Evolutionary conservation across 208 protist species (phyloP), one percentile per base, ranked within the genome.

Genomic region (Polymyxa betae): DNA sequence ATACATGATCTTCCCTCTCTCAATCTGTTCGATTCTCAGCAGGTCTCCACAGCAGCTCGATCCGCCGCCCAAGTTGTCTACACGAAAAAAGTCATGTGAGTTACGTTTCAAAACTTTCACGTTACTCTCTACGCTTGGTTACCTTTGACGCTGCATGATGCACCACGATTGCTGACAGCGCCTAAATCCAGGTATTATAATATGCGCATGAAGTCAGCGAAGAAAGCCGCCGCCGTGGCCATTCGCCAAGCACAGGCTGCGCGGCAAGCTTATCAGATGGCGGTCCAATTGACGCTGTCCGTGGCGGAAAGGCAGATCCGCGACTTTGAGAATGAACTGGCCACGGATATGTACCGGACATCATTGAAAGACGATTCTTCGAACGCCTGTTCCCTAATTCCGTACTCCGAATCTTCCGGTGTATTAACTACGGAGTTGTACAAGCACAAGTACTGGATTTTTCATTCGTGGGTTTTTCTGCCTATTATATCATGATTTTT

Each of bases 181-280:
- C 40, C 46, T 1, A 16, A n/a, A n/a, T n/a, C n/a, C n/a, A n/a
- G n/a, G n/a, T 98, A 98, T 93, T 98, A 98, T 92, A 96, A 96
- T 90, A 98, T 97, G 95, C 94, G 97, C 24, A 94, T 97, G 44
- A 96, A 96, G 77, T 96, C 96, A 78, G 89, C 98, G n/a, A 93
- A 96, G 88, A 93, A 96, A 16, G 96, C 97, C 91, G 91, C 96
- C 40, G 89, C 93, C 0, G 92, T 96, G 29, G 91, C 97, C 12
- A 16, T 93, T 35, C 46, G 93, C 52, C 66, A 88, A 38, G 90
- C 44, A 0, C 12, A 38, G 0, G n/a, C 88, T 0, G 46, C 24
- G 0, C n/a, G 46, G 24, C 44, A 38, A 0, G 41, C 43, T 1
- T 88, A 89, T 35, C 0, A 88, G 0, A 82, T 78, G 20, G 52